A percentile compares a stretch with the other conserved stretches of the same genome.
These are phyloP conservation scores for Sophora flavescens DNA, from an alignment of 306 rosid genomes.

Conservation along the genomic window DNA sequence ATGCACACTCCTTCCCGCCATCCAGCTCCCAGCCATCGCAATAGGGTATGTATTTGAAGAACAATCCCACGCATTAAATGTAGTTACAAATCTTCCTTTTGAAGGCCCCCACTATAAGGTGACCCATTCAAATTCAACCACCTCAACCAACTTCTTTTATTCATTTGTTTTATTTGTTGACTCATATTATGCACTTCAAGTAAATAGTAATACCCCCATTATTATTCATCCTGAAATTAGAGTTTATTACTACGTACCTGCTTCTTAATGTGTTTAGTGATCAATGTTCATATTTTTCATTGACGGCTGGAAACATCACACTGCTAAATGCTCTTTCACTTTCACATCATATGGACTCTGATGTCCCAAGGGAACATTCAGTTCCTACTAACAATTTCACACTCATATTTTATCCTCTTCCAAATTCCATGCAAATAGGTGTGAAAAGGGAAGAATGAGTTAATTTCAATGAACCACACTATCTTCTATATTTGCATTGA, in stretches of 20 bases:
- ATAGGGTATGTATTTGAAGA: conserved; percentile 39
- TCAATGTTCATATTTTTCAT: not conserved
- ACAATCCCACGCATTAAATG: conserved; percentile 69
- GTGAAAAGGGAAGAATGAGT: not conserved
- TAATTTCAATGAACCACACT: no score
- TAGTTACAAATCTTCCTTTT: conserved; percentile 70
- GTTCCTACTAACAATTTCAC: no score
- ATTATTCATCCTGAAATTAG: not conserved
- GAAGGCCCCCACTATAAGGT: conserved; percentile 82
- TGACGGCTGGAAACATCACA: no score
- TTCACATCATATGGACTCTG: not conserved
- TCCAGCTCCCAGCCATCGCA: no score
- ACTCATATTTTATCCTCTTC: no score
- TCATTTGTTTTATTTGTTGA: not conserved
- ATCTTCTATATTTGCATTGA: not conserved
- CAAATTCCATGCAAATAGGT: no score
- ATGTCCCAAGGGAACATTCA: not conserved
- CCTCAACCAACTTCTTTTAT: no score
- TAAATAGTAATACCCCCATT: no score
- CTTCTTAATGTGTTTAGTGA: not conserved
- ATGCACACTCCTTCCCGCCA: no score
- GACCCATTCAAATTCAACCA: not conserved
- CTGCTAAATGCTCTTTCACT: not conserved
- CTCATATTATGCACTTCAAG: no score
- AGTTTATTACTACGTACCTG: not conserved